phyloP scores from a whole-genome alignment of 345 rosid genomes.

The Ceriops zippeliana region DNA sequence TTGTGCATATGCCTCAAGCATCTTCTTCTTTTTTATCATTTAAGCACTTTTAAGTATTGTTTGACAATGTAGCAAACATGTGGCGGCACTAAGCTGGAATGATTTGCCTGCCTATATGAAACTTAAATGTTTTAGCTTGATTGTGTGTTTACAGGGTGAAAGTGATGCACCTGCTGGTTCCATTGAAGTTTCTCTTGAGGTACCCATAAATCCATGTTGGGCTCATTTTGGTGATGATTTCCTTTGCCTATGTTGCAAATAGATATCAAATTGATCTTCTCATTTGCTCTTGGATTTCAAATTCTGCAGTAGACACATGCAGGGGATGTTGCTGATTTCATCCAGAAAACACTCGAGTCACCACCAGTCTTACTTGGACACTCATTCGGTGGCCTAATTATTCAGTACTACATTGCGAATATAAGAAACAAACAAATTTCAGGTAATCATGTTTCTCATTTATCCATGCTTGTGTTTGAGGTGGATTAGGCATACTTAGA shows the following conservation, averaged over 20 bases:
- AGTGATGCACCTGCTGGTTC: slow-evolving; percentile 65
- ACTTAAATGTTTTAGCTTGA: slow-evolving; percentile 15
- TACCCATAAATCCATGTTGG: slow-evolving; percentile 20
- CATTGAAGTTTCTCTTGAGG: slow-evolving; percentile 80
- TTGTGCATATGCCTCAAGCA: neutral
- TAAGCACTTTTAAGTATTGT: neutral
- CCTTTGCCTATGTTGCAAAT: neutral
- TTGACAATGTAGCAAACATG: neutral
- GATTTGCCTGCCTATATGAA: neutral
- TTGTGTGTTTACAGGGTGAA: slow-evolving; percentile 58
- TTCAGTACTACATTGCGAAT: slow-evolving; percentile 70
- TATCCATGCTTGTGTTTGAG: neutral
- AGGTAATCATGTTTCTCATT: slow-evolving; percentile 33
- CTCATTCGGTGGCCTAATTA: slow-evolving; percentile 86
- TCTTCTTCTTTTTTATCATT: neutral
- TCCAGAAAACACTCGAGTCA: slow-evolving; percentile 41
- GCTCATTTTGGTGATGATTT: neutral
- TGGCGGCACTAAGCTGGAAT: neutral
- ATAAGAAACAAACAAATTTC: slow-evolving; percentile 28
- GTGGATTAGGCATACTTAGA: neutral
- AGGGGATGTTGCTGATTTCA: slow-evolving; percentile 71
- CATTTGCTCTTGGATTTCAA: slow-evolving; percentile 14
- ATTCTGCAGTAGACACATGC: slow-evolving; percentile 84
- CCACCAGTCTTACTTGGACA: slow-evolving; percentile 83
- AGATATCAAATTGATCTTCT: slow-evolving; percentile 7